Evolutionary conservation across 495 filamentous ascomycete genomes (phyloP), one percentile per base, ranked within the genome.

Genomic region (Hyaloscypha bicolor): DNA sequence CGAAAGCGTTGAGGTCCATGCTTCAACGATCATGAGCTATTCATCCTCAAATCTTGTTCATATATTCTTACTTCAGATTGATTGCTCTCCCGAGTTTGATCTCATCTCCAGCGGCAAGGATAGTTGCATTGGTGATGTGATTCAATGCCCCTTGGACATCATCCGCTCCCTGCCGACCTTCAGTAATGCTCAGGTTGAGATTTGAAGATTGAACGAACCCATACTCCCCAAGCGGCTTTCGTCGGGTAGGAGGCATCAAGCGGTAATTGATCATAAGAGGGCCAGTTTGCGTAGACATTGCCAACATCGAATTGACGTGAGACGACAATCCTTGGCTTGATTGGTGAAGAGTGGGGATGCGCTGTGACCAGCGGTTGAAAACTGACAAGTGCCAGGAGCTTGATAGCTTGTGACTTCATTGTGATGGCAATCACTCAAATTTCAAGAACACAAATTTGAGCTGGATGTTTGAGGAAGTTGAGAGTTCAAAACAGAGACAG

Each of bases 201-300:
- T 12, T 37, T 48, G 16, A 19, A 48, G 16, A 11, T 48, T 19
- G 11, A 19, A 29, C 53, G 4, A 9, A 32, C 53, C 56, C 32
- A 59, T 14, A 35, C 56, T 37, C 31, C 56, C 56, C 56, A 35
- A 59, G 25, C 25, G 37, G 56, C 56, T 59, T 70, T 67, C 12
- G 70, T 72, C 1, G 65, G 69, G 25, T 67, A 70, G 9, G 68
- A 67, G 22, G 67, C 33, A 48, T 72, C 52, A 2, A 70, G 61
- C 19, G 67, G 70, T 4, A 72, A 55, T 51, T 70, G 55, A 42
- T 72, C 59, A 35, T 67, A 72, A 9, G 63, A 57, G 19, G 68
- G 60, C 70, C 64, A 72, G 31, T 70, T 62, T 4, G 59, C 63
- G 31, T 67, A 72, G 35, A 67, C 1, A 63, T 72, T 59, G 3